These are phyloP conservation scores for Lactifluus piperatus DNA, from an alignment of 768 basidiomycete species.

Conservation along the genomic window DNA sequence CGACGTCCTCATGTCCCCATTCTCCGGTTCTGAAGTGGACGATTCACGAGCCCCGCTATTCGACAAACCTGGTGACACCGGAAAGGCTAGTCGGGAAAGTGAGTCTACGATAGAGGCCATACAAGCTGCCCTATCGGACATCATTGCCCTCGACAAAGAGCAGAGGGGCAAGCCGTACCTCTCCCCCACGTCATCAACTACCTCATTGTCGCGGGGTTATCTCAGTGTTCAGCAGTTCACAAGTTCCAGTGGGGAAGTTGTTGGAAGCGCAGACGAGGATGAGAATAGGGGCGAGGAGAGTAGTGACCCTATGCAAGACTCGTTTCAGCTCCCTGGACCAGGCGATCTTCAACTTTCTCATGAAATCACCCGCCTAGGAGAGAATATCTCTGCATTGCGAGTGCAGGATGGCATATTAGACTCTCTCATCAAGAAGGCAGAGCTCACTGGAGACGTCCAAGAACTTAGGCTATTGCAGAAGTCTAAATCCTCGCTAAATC, in stretches of 20 bases:
- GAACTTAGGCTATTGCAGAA: slow-evolving; percentile 77
- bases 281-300: slow-evolving; percentile 37
- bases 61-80: slow-evolving; percentile 62
- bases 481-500: slow-evolving; percentile 71
- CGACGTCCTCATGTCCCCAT: slow-evolving; percentile 75
- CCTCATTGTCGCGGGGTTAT: background rate
- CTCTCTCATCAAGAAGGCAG: slow-evolving; percentile 88
- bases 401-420: slow-evolving; percentile 79
- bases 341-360: slow-evolving; percentile 84
- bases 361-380: slow-evolving; percentile 72
- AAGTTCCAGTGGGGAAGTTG: slow-evolving; percentile 27
- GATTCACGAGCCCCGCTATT: slow-evolving; percentile 69
- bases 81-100: slow-evolving; percentile 49
- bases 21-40: slow-evolving; percentile 41
- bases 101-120: slow-evolving; percentile 92
- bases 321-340: slow-evolving; percentile 73
- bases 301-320: slow-evolving; percentile 35
- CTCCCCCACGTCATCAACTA: background rate
- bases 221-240: background rate
- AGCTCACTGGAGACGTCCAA: slow-evolving; percentile 81
- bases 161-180: slow-evolving; percentile 22
- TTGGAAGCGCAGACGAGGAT: slow-evolving; percentile 34
- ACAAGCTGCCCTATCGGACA: slow-evolving; percentile 90
- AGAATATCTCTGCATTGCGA: slow-evolving; percentile 68
- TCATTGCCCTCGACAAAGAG: slow-evolving; percentile 78